phyloP scores from a whole-genome alignment of 2,329 filamentous ascomycete species.

The Fonsecaea nubica region DNA sequence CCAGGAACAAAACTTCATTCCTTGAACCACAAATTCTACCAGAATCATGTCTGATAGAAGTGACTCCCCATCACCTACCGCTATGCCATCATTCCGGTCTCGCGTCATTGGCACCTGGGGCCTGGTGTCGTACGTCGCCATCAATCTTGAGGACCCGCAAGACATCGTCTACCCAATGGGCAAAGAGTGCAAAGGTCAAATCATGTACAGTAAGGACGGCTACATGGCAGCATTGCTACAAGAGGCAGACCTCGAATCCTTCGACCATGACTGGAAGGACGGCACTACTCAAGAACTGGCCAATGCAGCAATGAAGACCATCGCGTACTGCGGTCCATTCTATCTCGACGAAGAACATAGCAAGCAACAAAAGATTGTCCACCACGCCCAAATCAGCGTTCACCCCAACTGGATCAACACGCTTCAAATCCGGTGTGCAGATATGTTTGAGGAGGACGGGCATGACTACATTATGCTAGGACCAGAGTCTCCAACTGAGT shows the following conservation, averaged over 20 bases:
- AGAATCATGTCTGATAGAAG: not conserved
- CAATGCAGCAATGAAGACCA: slow-evolving; percentile 27
- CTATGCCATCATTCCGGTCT: slow-evolving; percentile 26
- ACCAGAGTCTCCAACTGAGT: slow-evolving; percentile 18
- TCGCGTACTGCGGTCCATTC: slow-evolving; percentile 32
- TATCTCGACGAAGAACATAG: slow-evolving; percentile 28
- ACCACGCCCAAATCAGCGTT: slow-evolving; percentile 28
- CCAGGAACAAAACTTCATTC: not conserved
- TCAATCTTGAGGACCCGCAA: slow-evolving; percentile 16
- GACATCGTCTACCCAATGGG: slow-evolving; percentile 32
- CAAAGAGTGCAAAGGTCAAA: slow-evolving; percentile 30
- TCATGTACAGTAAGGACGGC: slow-evolving; percentile 33
- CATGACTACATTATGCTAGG: slow-evolving; percentile 23
- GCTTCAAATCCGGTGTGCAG: slow-evolving; percentile 26
- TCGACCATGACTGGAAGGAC: slow-evolving; percentile 15
- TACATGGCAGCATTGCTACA: slow-evolving; percentile 34
- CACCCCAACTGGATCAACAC: slow-evolving; percentile 29
- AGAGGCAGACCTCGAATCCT: slow-evolving; percentile 23
- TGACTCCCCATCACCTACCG: not conserved
- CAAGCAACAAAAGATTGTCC: slow-evolving; percentile 23
- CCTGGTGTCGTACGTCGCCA: slow-evolving; percentile 23
- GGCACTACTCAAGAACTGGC: slow-evolving; percentile 23
- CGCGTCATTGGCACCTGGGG: slow-evolving; percentile 32
- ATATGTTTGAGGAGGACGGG: slow-evolving; percentile 29
- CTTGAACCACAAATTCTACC: not conserved